phyloP scores from a whole-genome alignment of 345 rosid species.

The Erysimum cheiranthoides region DNA sequence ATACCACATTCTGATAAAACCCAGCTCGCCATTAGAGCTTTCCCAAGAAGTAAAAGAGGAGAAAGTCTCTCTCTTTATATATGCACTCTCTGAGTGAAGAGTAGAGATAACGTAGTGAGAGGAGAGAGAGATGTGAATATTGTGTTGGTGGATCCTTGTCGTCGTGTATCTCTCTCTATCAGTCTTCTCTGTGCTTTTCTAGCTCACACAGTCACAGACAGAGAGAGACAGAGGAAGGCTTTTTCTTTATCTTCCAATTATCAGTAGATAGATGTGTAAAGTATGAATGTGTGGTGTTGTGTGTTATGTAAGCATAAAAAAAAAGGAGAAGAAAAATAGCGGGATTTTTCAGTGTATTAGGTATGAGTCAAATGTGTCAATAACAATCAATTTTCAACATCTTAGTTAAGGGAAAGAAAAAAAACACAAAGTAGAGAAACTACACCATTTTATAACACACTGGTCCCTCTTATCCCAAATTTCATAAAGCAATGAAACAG shows the following conservation, averaged over 20 bases:
- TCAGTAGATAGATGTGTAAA: conserved; percentile 1
- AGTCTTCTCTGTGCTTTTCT: conserved; percentile 22
- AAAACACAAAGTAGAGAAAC: too few species aligned
- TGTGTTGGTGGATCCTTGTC: conserved; percentile 28
- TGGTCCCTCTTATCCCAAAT: not conserved
- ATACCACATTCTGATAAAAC: conserved; percentile 69
- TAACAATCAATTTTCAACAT: not conserved
- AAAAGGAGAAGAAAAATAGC: not conserved
- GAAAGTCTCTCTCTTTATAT: conserved; percentile 12
- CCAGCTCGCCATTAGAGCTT: conserved; percentile 65
- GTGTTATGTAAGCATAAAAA: conserved; percentile 22
- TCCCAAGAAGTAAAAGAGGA: not conserved
- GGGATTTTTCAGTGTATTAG: conserved; percentile 9
- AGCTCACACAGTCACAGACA: too few species aligned
- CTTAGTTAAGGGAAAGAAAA: too few species aligned
- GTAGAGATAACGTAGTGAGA: conserved; percentile 24
- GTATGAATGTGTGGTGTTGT: conserved; percentile 19
- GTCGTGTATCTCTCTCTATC: conserved; percentile 33
- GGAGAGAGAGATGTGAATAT: not conserved
- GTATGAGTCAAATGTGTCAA: not conserved
- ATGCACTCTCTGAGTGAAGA: conserved; percentile 5
- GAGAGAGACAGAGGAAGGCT: conserved; percentile 14
- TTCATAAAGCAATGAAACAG: conserved; percentile 13
- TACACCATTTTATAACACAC: too few species aligned
- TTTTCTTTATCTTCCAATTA: not conserved